phyloP scores from a whole-genome alignment of 768 basidiomycete species.

The Termitomyces sp. region DNA sequence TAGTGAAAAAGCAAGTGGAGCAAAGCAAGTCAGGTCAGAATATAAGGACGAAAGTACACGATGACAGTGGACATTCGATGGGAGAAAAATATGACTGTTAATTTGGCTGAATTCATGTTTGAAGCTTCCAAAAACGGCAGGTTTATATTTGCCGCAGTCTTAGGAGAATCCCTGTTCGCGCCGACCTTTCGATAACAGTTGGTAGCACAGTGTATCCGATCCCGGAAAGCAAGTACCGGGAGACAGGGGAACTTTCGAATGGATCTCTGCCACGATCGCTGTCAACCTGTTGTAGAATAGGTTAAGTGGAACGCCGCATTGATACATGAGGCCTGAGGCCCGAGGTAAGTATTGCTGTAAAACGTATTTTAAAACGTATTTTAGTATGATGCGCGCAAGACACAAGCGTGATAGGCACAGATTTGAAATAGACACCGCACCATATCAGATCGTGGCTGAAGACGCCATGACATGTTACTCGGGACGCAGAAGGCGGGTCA shows the following conservation, averaged over 20 bases:
- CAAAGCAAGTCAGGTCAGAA: not conserved
- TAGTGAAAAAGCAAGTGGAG: not conserved
- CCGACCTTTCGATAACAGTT: not conserved
- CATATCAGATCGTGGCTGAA: not conserved
- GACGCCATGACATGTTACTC: not conserved
- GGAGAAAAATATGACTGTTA: not conserved
- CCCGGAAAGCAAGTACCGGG: not conserved
- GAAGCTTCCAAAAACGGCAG: not conserved
- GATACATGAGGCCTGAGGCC: not conserved
- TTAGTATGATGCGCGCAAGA: not conserved
- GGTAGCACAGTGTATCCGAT: not conserved
- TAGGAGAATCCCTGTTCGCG: constrained; percentile 9
- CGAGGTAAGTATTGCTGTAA: not conserved
- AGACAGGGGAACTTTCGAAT: not conserved
- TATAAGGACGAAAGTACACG: not conserved
- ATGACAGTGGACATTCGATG: not conserved
- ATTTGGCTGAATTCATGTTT: constrained; percentile 1
- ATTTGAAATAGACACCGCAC: too few relatives aligned
- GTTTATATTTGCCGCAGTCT: not conserved
- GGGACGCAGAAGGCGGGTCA: not conserved
- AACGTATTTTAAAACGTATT: not conserved
- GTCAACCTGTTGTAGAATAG: not conserved
- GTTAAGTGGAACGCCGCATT: not conserved
- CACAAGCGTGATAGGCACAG: not conserved
- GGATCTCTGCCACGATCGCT: not conserved